phyloP scores from a whole-genome alignment of 371 early-diverging fungal species.

The Chytridiales sp. region DNA sequence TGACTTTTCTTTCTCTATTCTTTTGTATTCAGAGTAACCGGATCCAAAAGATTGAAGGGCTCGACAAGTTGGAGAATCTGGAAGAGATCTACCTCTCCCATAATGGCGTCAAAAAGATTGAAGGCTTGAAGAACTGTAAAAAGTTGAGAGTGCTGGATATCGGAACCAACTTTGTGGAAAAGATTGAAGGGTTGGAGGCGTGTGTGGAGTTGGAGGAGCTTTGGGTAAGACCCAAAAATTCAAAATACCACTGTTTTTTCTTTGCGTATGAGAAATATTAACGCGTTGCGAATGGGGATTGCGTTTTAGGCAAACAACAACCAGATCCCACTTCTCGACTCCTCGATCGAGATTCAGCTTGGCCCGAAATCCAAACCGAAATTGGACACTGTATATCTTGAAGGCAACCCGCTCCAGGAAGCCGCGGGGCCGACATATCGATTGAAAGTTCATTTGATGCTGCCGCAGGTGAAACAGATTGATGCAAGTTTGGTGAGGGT shows the following conservation, averaged over 20 bases:
- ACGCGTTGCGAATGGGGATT: background rate
- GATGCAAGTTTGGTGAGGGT: constrained; percentile 65
- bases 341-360: constrained; percentile 74
- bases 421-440: constrained; percentile 78
- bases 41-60: constrained; percentile 74
- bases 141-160: constrained; percentile 79
- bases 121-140: constrained; percentile 74
- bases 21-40: constrained; percentile 70
- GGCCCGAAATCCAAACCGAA: constrained; percentile 33
- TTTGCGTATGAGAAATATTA: background rate
- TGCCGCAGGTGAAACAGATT: constrained; percentile 87
- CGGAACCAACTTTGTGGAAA: constrained; percentile 75
- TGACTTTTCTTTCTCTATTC: background rate
- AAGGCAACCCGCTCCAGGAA: constrained; percentile 89
- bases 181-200: constrained; percentile 73
- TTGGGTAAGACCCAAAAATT: constrained; percentile 83
- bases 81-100: constrained; percentile 92
- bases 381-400: constrained; percentile 86
- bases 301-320: constrained; percentile 72
- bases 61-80: constrained; percentile 61
- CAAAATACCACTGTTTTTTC: background rate
- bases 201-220: constrained; percentile 78
- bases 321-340: constrained; percentile 72
- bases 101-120: constrained; percentile 76
- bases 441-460: constrained; percentile 77